These are phyloP conservation scores for Coemansia sp. DNA, from an alignment of 192 early-diverging fungal genomes.

Conservation along the genomic window DNA sequence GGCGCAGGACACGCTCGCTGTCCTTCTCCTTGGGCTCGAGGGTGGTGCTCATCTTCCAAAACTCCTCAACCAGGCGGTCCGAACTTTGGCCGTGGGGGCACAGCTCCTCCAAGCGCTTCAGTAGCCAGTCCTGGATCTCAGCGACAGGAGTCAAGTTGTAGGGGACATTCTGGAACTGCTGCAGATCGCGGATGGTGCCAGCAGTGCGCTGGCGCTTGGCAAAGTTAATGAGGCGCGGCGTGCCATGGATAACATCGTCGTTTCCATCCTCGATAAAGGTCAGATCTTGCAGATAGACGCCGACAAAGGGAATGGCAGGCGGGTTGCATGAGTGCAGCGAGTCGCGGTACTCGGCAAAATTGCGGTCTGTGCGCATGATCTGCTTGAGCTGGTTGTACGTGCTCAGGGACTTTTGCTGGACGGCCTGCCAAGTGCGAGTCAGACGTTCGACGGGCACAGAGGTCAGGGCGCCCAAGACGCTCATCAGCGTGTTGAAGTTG, in stretches of 20 bases:
- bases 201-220: slow-evolving; percentile 85
- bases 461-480: slow-evolving; percentile 88
- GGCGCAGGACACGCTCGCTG: slow-evolving; percentile 78
- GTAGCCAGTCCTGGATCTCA: slow-evolving; percentile 83
- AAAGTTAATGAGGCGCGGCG: slow-evolving; percentile 84
- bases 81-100: slow-evolving; percentile 65
- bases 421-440: slow-evolving; percentile 88
- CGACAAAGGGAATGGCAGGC: slow-evolving; percentile 83
- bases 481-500: slow-evolving; percentile 94
- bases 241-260: slow-evolving; percentile 67
- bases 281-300: slow-evolving; percentile 85
- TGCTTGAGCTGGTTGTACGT: slow-evolving; percentile 68
- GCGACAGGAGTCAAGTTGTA: slow-evolving; percentile 78
- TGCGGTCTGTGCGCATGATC: slow-evolving; percentile 80
- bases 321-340: slow-evolving; percentile 81
- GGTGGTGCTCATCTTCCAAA: slow-evolving; percentile 78
- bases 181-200: slow-evolving; percentile 85
- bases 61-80: slow-evolving; percentile 63
- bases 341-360: slow-evolving; percentile 84
- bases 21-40: slow-evolving; percentile 88
- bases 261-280: slow-evolving; percentile 93
- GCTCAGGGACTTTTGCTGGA: slow-evolving; percentile 62
- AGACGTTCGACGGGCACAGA: slow-evolving; percentile 88
- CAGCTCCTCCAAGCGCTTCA: slow-evolving; percentile 68
- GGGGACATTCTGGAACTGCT: slow-evolving; percentile 85